Evolutionary conservation across 2,329 filamentous ascomycete species (phyloP).

Genomic region (Fusarium luffae): DNA sequence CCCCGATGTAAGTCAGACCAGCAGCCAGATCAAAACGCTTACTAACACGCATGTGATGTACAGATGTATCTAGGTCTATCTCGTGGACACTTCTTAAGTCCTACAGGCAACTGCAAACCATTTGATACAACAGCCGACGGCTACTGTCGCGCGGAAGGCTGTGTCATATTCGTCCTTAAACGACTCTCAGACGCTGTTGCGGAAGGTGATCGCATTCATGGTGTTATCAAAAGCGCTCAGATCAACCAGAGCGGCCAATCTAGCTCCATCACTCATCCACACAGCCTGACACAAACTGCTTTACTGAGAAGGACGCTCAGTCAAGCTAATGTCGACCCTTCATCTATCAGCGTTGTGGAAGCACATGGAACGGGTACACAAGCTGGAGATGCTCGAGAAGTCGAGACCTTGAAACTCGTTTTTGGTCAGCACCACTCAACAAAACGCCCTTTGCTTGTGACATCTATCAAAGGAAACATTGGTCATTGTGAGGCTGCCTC

Average conservation of each 20-base stretch:
- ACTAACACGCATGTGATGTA: too few species aligned
- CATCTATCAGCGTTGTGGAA: not conserved
- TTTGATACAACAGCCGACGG: not conserved
- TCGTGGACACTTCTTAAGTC: slow-evolving; percentile 1
- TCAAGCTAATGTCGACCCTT: not conserved
- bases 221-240: not conserved
- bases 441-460: not conserved
- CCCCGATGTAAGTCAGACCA: not conserved
- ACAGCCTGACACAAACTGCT: not conserved
- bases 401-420: not conserved
- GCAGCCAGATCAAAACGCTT: too few species aligned
- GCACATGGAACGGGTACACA: slow-evolving; percentile 3
- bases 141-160: slow-evolving; percentile 2
- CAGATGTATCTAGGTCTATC: slow-evolving; percentile 3
- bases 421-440: not conserved
- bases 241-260: slow-evolving; percentile 5
- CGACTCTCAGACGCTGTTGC: not conserved
- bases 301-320: not conserved
- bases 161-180: not conserved
- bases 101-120: slow-evolving; percentile 3
- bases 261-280: slow-evolving; percentile 3
- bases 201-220: not conserved
- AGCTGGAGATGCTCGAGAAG: slow-evolving; percentile 3
- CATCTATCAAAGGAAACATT: not conserved
- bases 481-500: slow-evolving; percentile 4